Evolutionary conservation across 1,139 yeast species (phyloP), one percentile per base, ranked within the genome.

Genomic region (Diutina pseudorugosa): DNA sequence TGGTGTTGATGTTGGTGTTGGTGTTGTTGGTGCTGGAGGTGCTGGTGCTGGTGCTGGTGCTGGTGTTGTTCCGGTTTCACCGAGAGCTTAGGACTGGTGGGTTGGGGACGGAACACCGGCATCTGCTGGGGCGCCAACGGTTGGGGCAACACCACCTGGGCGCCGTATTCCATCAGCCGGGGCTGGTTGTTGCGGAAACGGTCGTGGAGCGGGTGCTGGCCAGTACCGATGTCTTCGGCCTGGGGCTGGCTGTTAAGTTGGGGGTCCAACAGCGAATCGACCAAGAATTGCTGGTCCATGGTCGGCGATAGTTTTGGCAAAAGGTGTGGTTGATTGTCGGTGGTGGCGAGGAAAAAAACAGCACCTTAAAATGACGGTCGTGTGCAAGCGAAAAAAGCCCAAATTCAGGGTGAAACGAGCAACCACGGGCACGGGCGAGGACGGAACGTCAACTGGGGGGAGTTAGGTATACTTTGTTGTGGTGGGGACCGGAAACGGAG

Each of bases 231-330:
- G 36, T 36, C 43, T n/a, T 40, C 44, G n/a, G 30, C 20, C 9
- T 16, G 51, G 23, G 21, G 7, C 56, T 30, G 54, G 33, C 51
- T 52, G 52, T 57, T 57, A 44, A 62, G 55, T 54, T 60, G 65
- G 41, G 62, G 60, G 51, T 65, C 69, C 55, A 65, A 57, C 51
- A 57, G 64, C 48, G 63, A 57, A 51, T 67, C 72, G 47, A 65
- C 70, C 55, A 67, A 62, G 60, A 63, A 68, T 56, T 64, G 71
- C 56, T 68, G 73, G 55, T 70, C 73, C 73, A 69, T 68, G 43
- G 48, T 59, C 41, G 53, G 52, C 25, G 18, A 11, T 30, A 4
- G 14, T 12, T 30, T 11, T 4, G 36, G 4, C n/a, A 11, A 11
- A 16, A 12, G 19, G 11, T 48, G 19, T 55, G 59, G 45, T 57